phyloP scores from a whole-genome alignment of 257 asterid species.

The Capsicum pubescens region DNA sequence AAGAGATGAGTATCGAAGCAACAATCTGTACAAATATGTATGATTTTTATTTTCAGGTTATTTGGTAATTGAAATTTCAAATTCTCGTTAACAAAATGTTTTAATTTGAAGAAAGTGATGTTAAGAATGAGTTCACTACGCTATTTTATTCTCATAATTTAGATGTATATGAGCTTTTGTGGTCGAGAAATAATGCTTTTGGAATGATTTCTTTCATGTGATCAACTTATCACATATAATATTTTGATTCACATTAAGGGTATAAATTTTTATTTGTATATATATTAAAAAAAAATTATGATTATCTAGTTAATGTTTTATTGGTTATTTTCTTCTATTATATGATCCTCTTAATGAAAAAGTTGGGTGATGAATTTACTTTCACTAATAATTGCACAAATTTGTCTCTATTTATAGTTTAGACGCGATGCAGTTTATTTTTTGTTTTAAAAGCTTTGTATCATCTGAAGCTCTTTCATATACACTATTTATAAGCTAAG shows the following conservation, averaged over 20 bases:
- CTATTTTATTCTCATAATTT: neutral
- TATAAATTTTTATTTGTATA: neutral
- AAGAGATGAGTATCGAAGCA: neutral
- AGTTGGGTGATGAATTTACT: neutral
- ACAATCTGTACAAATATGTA: neutral
- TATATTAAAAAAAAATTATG: too few species aligned
- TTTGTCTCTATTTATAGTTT: neutral
- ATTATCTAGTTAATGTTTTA: neutral
- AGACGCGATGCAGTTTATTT: neutral
- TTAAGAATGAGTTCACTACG: conserved; percentile 44
- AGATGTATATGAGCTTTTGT: too few species aligned
- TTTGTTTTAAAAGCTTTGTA: neutral
- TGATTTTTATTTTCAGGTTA: neutral
- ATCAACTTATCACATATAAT: neutral
- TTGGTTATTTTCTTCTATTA: neutral
- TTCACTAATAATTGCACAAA: neutral
- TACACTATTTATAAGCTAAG: too few species aligned
- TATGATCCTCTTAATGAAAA: neutral
- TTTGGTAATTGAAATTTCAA: conserved; percentile 23
- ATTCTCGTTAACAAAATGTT: conserved; percentile 38
- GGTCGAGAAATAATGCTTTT: neutral
- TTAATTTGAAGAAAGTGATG: conserved; percentile 45
- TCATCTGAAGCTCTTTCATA: too few species aligned
- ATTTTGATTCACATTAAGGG: neutral
- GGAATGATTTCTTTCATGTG: neutral